Base-by-base conservation (phyloP, 2,329 filamentous ascomycete species). In the Colletotrichum sp. region DNA sequence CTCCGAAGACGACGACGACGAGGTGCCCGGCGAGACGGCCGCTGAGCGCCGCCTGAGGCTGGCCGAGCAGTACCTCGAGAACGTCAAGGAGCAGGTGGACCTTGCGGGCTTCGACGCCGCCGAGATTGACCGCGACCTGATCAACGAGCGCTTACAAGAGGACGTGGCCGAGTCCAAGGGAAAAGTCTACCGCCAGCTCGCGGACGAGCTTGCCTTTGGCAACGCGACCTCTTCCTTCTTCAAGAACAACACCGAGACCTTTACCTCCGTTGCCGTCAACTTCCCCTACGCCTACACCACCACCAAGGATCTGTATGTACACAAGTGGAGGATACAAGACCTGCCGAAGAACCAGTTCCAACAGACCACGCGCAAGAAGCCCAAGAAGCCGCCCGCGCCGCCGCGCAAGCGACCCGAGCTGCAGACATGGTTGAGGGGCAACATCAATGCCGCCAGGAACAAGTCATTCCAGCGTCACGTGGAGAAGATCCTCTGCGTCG, bases 151-250 rank as follows among this genome's bases (percentile, higher is more conserved):
- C 80, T 88, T 99, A 80, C 93, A 96, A 85, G 95, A 98, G 86
- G 97, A 99, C 83, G 95, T 97, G 59, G 93, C 97, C 69, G 97
- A 98, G 86, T 92, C 92, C 72, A 98, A 98, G 87, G 97, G 97
- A 74, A 94, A 94, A 80, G 90, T 98, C 66, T 99, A 98, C 86
- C 92, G 95, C 68, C 92, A 92, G 83, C 91, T 99, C 79, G 94
- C 95, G 44, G 88, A 90, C 26, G 91, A 95, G 79, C 89, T 98
- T 78, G 92, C 93, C 77, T 94, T 98, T 83, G 87, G 87, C 67
- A 86, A 89, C 39, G 93, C 94, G 49, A 89, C 90, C 18, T 92
- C 94, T 82, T 93, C 93, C 7, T 90, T 94, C 79, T 96, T 97
- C 84, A 92, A 94, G 79, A 94, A 93, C 83, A 95, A 98, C 84